Percentiles rank a stretch among this genome's conserved stretches.
These are phyloP conservation scores for Xanthoconium stramineum DNA, from an alignment of 768 basidiomycete genomes.

Conservation along the genomic window DNA sequence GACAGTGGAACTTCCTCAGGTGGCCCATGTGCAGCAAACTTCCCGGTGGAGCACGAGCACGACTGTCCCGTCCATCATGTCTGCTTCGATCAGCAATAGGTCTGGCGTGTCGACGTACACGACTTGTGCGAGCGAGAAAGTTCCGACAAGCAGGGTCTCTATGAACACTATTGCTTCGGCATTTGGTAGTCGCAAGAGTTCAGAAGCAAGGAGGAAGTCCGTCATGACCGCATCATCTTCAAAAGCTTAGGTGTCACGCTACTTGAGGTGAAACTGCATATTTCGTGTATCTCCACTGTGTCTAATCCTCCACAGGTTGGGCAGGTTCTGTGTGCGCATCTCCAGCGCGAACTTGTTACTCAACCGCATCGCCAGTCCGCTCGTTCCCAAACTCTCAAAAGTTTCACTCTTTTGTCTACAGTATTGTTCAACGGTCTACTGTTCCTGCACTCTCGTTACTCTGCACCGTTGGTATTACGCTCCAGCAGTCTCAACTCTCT, in stretches of 20 bases:
- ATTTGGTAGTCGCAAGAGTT: conserved; percentile 28
- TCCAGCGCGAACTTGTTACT: not conserved
- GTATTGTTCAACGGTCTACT: not conserved
- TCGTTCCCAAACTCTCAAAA: not conserved
- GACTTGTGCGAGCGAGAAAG: conserved; percentile 25
- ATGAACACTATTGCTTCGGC: conserved; percentile 26
- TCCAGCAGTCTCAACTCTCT: not conserved
- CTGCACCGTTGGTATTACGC: conserved; percentile 2
- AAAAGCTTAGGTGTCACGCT: conserved; percentile 14
- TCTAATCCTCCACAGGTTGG: conserved; percentile 2
- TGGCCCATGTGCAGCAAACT: conserved; percentile 16
- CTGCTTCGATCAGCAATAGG: conserved; percentile 25
- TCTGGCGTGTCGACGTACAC: conserved; percentile 28
- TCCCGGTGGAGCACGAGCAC: conserved; percentile 34
- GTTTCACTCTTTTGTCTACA: not conserved
- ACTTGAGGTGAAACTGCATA: not conserved
- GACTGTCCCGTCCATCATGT: conserved; percentile 24
- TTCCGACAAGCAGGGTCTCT: conserved; percentile 25
- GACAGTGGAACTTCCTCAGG: conserved; percentile 12
- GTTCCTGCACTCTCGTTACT: conserved; percentile 3
- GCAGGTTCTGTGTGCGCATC: not conserved
- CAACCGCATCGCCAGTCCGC: not conserved
- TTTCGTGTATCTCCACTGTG: no score
- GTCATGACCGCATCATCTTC: conserved; percentile 23
- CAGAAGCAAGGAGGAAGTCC: conserved; percentile 26